Conservation (phyloP, 805 yeast genomes). For the Scheffersomyces coipomensis region DNA sequence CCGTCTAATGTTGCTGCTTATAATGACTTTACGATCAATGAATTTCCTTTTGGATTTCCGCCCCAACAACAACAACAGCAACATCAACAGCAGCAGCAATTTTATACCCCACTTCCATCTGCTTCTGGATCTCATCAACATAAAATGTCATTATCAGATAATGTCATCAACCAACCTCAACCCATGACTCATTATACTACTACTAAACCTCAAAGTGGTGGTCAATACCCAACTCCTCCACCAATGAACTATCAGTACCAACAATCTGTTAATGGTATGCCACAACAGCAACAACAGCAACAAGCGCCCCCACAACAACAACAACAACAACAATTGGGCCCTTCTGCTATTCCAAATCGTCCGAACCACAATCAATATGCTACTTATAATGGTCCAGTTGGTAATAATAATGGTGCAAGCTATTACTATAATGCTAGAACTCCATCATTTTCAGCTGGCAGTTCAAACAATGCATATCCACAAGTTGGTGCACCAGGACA, state of each 20-base stretch:
- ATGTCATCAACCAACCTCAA: background rate
- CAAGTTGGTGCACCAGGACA: background rate
- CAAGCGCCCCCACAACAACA: background rate
- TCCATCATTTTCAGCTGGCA: background rate
- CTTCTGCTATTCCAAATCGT: background rate
- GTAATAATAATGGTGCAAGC: background rate
- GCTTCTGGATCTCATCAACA: conserved; percentile 1
- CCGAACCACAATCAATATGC: background rate
- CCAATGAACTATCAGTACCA: conserved; percentile 5
- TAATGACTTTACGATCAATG: conserved; percentile 14
- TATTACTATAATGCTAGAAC: background rate
- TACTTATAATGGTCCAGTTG: background rate
- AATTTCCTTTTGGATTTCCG: conserved; percentile 7
- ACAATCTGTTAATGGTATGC: too few species aligned
- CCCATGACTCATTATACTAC: conserved; percentile 5
- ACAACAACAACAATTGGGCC: conserved; percentile 1
- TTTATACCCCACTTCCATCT: conserved; percentile 1
- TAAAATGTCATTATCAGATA: conserved; percentile 4
- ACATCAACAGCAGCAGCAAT: conserved; percentile 3
- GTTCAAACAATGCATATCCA: background rate
- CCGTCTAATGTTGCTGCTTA: background rate
- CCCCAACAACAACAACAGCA: background rate
- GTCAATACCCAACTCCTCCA: conserved; percentile 4
- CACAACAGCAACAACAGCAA: conserved; percentile 1
- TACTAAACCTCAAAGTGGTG: background rate